Percentiles rank a stretch among this genome's conserved stretches.
These are phyloP conservation scores for Gracilariopsis chorda DNA, from an alignment of 23 red algal species.

Conservation along the genomic window DNA sequence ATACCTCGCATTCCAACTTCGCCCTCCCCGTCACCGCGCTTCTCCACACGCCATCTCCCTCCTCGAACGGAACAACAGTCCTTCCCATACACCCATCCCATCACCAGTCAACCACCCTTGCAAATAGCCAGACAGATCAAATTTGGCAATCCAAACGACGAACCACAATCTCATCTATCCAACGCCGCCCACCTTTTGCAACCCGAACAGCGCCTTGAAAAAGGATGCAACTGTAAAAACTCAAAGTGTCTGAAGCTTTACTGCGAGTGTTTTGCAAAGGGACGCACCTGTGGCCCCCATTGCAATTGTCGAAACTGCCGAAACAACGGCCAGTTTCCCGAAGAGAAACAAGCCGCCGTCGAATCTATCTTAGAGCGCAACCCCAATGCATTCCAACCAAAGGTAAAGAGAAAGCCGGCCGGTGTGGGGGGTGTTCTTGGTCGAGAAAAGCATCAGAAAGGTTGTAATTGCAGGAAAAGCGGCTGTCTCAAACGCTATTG, in stretches of 20 bases:
- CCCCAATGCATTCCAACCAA: constrained; percentile 87
- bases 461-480: constrained; percentile 86
- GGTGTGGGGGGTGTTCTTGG: background rate
- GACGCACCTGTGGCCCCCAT: constrained; percentile 56
- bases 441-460: constrained; percentile 77
- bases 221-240: constrained; percentile 90
- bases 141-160: constrained; percentile 5
- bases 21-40: background rate
- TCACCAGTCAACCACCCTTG: background rate
- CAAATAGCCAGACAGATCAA: constrained; percentile 30
- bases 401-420: constrained; percentile 50
- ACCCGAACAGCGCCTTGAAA: background rate
- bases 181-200: background rate
- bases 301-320: constrained; percentile 89
- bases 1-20: background rate
- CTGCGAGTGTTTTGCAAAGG: constrained; percentile 95
- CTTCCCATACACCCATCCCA: background rate
- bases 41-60: background rate
- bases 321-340: constrained; percentile 62
- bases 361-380: constrained; percentile 80
- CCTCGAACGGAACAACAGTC: background rate
- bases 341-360: constrained; percentile 49
- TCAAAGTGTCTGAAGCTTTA: constrained; percentile 92
- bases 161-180: background rate
- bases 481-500: constrained; percentile 96